Percentiles rank a stretch among this genome's conserved stretches.
Evolutionary conservation across 2,329 filamentous ascomycete genomes (phyloP).

Genomic region (Penicillium digitatum): DNA sequence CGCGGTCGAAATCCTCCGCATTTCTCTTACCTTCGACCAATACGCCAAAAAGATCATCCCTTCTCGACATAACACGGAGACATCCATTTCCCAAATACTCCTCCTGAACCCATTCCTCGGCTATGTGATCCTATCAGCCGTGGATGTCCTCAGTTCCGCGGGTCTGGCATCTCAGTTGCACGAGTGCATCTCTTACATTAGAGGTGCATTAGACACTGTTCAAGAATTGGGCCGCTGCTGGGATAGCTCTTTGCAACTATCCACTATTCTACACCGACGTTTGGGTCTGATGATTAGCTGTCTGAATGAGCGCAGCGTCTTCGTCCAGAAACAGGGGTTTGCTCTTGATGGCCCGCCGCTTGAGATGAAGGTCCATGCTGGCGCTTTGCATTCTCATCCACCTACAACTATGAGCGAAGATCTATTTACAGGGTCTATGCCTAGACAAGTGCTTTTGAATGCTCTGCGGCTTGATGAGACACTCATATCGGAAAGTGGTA

Average conservation of each 20-base stretch:
- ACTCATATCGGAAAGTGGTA: slow-evolving; percentile 22
- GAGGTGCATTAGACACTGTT: slow-evolving; percentile 52
- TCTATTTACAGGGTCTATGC: slow-evolving; percentile 40
- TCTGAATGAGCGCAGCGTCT: slow-evolving; percentile 31
- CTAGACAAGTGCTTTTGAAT: slow-evolving; percentile 27
- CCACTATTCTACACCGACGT: slow-evolving; percentile 48
- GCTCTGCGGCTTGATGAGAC: slow-evolving; percentile 32
- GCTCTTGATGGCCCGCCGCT: slow-evolving; percentile 37
- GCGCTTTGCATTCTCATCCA: slow-evolving; percentile 12
- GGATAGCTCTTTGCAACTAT: slow-evolving; percentile 55
- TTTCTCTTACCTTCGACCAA: slow-evolving; percentile 31
- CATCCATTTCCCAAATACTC: slow-evolving; percentile 28
- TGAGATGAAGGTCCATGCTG: slow-evolving; percentile 38
- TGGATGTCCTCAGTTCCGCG: slow-evolving; percentile 63
- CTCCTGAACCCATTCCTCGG: slow-evolving; percentile 60
- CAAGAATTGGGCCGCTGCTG: slow-evolving; percentile 57
- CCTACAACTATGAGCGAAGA: slow-evolving; percentile 36
- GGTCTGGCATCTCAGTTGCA: slow-evolving; percentile 52
- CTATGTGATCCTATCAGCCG: slow-evolving; percentile 59
- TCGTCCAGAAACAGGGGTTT: slow-evolving; percentile 37
- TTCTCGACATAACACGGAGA: slow-evolving; percentile 20
- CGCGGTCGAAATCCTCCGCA: slow-evolving; percentile 51
- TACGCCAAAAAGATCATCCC: slow-evolving; percentile 23
- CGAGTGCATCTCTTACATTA: slow-evolving; percentile 53
- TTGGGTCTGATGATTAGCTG: slow-evolving; percentile 44